A percentile compares a stretch with the other conserved stretches of the same genome.
Conservation (phyloP, 495 filamentous ascomycete genomes). For the Penicillium chermesinum region DNA sequence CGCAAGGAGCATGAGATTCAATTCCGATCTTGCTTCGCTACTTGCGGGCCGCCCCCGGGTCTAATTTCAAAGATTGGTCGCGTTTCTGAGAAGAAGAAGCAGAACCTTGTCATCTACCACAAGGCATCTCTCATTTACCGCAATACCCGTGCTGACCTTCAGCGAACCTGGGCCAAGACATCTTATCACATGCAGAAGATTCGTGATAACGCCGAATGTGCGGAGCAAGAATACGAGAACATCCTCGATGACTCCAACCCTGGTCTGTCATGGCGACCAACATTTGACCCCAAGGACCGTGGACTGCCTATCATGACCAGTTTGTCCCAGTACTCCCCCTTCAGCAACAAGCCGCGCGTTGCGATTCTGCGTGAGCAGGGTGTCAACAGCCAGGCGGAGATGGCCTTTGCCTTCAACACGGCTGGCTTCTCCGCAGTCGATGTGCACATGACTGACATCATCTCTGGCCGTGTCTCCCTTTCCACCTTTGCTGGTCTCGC, state of each 20-base stretch:
- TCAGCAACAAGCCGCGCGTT: conserved; percentile 72
- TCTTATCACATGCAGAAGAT: conserved; percentile 89
- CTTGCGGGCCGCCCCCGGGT: conserved; percentile 76
- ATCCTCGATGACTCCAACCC: conserved; percentile 74
- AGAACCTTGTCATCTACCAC: conserved; percentile 71
- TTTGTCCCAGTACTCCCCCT: conserved; percentile 55
- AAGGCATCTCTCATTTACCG: conserved; percentile 61
- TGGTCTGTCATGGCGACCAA: conserved; percentile 80
- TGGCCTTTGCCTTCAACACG: conserved; percentile 92
- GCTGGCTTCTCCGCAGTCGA: conserved; percentile 90
- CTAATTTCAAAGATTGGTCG: conserved; percentile 78
- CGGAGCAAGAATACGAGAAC: conserved; percentile 75
- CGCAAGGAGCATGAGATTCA: conserved; percentile 74
- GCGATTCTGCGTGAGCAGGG: conserved; percentile 95
- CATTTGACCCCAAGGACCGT: conserved; percentile 74
- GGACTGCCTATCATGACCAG: conserved; percentile 63
- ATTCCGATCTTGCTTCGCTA: conserved; percentile 88
- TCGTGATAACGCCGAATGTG: conserved; percentile 82
- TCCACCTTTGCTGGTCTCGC: conserved; percentile 80
- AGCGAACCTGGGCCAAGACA: conserved; percentile 83
- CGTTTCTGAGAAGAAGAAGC: conserved; percentile 64
- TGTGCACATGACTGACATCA: conserved; percentile 95
- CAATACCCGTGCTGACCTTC: conserved; percentile 65
- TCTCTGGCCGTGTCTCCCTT: conserved; percentile 69
- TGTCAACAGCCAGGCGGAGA: conserved; percentile 91